phyloP scores from a whole-genome alignment of 2,329 filamentous ascomycete genomes.

The Curvularia sp. region DNA sequence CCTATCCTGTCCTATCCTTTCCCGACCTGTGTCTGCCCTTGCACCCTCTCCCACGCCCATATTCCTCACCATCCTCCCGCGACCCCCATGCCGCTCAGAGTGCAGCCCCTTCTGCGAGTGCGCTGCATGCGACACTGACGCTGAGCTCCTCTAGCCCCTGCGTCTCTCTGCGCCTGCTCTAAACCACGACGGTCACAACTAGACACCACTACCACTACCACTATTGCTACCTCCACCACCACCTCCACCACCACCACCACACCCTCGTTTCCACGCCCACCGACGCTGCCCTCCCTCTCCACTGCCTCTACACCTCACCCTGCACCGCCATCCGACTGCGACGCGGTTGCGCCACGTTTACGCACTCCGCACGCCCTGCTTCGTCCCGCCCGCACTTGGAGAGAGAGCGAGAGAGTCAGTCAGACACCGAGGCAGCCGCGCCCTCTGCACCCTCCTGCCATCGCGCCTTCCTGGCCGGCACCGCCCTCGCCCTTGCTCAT shows the following conservation, averaged over 20 bases:
- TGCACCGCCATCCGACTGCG: conserved; percentile 3
- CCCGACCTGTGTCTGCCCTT: conserved; percentile 11
- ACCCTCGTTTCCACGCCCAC: conserved; percentile 4
- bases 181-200: background rate
- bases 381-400: background rate
- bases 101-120: conserved; percentile 39
- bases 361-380: background rate
- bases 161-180: conserved; percentile 15
- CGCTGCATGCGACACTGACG: conserved; percentile 47
- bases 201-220: background rate
- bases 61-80: background rate
- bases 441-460: conserved; percentile 16
- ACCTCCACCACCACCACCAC: background rate
- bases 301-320: conserved; percentile 3
- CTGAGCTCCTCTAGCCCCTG: conserved; percentile 28
- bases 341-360: conserved; percentile 5
- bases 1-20: background rate
- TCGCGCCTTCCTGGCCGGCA: conserved; percentile 12
- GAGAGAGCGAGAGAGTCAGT: background rate
- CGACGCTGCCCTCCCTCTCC: conserved; percentile 10
- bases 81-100: conserved; percentile 38
- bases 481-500: background rate
- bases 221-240: background rate
- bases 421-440: conserved; percentile 11
- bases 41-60: conserved; percentile 3